A percentile compares a stretch with the other conserved stretches of the same genome.
These are phyloP conservation scores for Silene uniflora DNA, from an alignment of 148 eudicot species.

Conservation along the genomic window DNA sequence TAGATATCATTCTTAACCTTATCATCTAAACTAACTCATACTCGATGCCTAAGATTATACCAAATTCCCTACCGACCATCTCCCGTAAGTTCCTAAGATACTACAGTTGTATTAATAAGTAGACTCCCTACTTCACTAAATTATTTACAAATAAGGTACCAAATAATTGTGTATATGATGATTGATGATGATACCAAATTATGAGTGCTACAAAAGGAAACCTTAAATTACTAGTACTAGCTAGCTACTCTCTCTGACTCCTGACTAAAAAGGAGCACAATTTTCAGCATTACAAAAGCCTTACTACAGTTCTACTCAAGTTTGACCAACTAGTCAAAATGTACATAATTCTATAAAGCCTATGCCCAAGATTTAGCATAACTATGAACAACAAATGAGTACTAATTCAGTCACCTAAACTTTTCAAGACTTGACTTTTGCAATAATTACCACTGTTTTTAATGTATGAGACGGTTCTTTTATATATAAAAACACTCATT, in stretches of 20 bases:
- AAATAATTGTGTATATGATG: neutral
- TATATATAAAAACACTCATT: too few species aligned
- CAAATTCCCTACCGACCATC: too few species aligned
- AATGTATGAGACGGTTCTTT: too few species aligned
- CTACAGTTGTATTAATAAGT: too few species aligned
- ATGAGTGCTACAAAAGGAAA: neutral
- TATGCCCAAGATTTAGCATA: slow-evolving; percentile 6
- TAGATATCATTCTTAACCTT: too few species aligned
- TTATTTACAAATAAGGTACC: neutral
- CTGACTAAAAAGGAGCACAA: neutral
- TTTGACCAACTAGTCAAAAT: slow-evolving; percentile 27
- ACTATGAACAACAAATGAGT: slow-evolving; percentile 4
- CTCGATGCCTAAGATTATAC: too few species aligned
- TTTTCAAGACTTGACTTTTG: too few species aligned
- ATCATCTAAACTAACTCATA: too few species aligned
- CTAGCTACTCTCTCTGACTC: neutral
- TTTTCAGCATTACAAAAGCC: neutral
- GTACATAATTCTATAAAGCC: slow-evolving; percentile 20
- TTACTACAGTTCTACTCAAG: neutral
- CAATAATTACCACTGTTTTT: neutral
- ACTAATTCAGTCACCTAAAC: slow-evolving; percentile 7
- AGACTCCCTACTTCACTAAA: too few species aligned
- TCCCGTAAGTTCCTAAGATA: too few species aligned
- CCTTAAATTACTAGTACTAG: neutral
- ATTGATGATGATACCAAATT: neutral